Percentiles rank a stretch among this genome's conserved stretches.
Conservation (phyloP, 768 basidiomycete species). For the Flagelloscypha sp. region DNA sequence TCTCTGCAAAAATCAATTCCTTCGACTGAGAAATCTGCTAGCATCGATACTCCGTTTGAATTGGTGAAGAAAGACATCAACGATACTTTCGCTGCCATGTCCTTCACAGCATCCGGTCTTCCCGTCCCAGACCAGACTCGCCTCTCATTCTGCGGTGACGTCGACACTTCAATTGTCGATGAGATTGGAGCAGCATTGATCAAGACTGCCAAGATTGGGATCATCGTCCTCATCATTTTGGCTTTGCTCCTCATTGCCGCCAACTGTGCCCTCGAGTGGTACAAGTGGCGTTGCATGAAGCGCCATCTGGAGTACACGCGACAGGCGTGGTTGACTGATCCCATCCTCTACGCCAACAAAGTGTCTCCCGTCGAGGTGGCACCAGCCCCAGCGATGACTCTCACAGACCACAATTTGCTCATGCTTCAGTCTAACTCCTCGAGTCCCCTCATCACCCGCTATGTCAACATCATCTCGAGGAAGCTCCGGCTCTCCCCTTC, state of each 20-base stretch:
- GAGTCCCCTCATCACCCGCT: conserved; percentile 67
- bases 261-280: conserved; percentile 79
- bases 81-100: conserved; percentile 66
- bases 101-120: conserved; percentile 62
- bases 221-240: conserved; percentile 60
- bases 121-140: conserved; percentile 67
- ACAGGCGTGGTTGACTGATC: conserved; percentile 70
- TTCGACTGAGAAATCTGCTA: conserved; percentile 19
- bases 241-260: conserved; percentile 68
- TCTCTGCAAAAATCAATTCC: conserved; percentile 1
- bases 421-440: conserved; percentile 59
- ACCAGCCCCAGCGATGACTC: conserved; percentile 42
- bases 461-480: conserved; percentile 46
- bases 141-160: conserved; percentile 64
- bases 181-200: conserved; percentile 75
- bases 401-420: conserved; percentile 72
- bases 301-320: conserved; percentile 60
- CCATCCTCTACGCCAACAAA: conserved; percentile 42
- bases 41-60: conserved; percentile 84
- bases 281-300: conserved; percentile 73
- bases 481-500: conserved; percentile 47
- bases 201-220: conserved; percentile 71
- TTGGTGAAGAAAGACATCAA: conserved; percentile 84
- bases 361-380: conserved; percentile 16
- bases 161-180: conserved; percentile 84